Base-by-base conservation (phyloP, 768 basidiomycete species). In the Leucosporidium yakuticum region DNA sequence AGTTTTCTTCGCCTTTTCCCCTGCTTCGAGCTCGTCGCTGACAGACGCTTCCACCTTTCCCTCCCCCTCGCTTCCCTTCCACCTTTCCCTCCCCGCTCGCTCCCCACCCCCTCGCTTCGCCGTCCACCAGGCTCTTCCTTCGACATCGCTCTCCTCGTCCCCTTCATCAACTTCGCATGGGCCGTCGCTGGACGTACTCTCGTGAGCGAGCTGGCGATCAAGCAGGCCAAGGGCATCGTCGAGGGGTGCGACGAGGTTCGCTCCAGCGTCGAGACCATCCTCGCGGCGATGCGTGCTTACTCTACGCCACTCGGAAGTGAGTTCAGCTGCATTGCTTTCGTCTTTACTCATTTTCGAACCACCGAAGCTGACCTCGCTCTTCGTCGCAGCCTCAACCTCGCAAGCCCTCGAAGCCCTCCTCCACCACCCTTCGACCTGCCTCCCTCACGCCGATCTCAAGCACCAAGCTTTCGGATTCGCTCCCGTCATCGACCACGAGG, bases 401-500 rank as follows among this genome's bases (percentile, higher is more conserved):
- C 51, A 53, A 53, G 27, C 51, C n/a, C 51, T 53, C 51, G 23
- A 23, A 23, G 27, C 51, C 11, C 51, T 53, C 51, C 51, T 53
- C 21, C 23, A 53, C n/a, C 51, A 53, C 21, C 51, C 51, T 8
- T 23, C 23, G 12, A 23, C 23, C n/a, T 53, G 51, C 51, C 51
- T 53, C 17, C 51, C 51, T 21, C 51, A 53, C 27, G 9, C 51
- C 51, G 23, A 23, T 9, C 51, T 27, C 51, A 23, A 53, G 21
- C 51, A n/a, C 27, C 51, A 53, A 53, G 51, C n/a, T 21, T 23
- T 27, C 51, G 23, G 27, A 23, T 23, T 53, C 51, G 51, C 62
- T 17, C 4, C 25, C 62, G 90, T 91, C 39, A 8, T 44, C 39
- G 14, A 44, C 39, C 39, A 8, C 39, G 39, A 44, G 11, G 39